A percentile compares a stretch with the other conserved stretches of the same genome.
Conservation (phyloP, 805 yeast species). For the Pichia cabralensis region DNA sequence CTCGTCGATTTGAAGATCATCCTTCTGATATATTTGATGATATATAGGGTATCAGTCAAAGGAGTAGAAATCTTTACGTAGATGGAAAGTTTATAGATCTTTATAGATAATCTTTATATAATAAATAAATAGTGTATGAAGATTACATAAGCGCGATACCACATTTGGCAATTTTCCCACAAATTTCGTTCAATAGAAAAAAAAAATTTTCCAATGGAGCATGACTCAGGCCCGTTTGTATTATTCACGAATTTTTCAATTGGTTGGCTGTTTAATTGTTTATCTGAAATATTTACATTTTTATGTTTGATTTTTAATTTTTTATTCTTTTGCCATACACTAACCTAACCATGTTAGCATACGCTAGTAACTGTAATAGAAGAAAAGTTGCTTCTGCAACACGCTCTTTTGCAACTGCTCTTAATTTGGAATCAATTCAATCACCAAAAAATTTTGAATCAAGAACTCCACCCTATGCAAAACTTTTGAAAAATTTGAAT, state of each 20-base stretch:
- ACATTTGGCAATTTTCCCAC: conserved; percentile 1
- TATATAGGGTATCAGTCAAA: background rate
- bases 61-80: background rate
- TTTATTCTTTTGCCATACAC: too few relatives aligned
- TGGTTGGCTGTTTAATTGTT: too few relatives aligned
- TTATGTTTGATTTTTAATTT: background rate
- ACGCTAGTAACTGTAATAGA: conserved; percentile 4
- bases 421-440: conserved; percentile 14
- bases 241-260: too few relatives aligned
- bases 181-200: too few relatives aligned
- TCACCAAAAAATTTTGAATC: conserved; percentile 55
- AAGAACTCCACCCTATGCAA: conserved; percentile 83
- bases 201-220: too few relatives aligned
- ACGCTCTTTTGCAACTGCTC: conserved; percentile 20
- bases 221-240: too few relatives aligned
- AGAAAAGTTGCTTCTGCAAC: conserved; percentile 1
- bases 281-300: too few relatives aligned
- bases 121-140: too few relatives aligned
- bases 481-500: conserved; percentile 53
- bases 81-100: too few relatives aligned
- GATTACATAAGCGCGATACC: too few relatives aligned
- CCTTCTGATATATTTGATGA: conserved; percentile 5
- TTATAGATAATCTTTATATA: too few relatives aligned
- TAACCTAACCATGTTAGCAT: conserved; percentile 9
- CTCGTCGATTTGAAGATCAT: conserved; percentile 3